Base-by-base conservation (phyloP, 225 moss, liverwort and hornwort species). In the Physcomitrellopsis africana region DNA sequence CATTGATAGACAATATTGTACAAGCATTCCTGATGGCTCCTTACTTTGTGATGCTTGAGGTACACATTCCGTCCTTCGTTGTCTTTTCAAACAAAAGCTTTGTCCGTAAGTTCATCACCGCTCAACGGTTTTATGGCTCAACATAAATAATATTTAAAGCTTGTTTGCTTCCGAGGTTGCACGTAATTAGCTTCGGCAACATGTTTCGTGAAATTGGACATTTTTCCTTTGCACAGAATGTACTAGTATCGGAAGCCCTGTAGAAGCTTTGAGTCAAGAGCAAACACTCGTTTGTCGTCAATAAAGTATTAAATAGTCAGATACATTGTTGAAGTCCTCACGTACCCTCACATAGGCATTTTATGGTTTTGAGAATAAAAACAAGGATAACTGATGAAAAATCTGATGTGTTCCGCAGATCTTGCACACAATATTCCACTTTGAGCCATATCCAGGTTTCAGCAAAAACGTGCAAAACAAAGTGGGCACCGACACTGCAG, bases 21-120 rank as follows among this genome's bases (percentile, higher is more conserved):
- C 97, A 99, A 77, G 94, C 94, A 18, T 78, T 88, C n/a, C 61
- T 97, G 66, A 94, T 97, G 97, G 97, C 87, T 55, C 97, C 97
- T 20, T 93, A 82, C 78, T 99, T 99, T 27, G 97, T 99, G 41
- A 73, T 99, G 79, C 84, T 99, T 42, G 97, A 99, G 94, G 96
- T 92, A 83, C 7, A 41, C 23, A 52, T 75, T 75, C 14, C 2
- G 26, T 47, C 37, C 52, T 11, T 65, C 9, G 20, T 9, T 17
- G 49, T 17, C 17, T 13, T 72, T 22, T 18, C 46, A 63, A 11
- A 4, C 13, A 17, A 13, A 0, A 9, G 3, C 60, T 49, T 17
- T 20, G 4, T 26, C 23, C n/a, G 14, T 1, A 3, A 49, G 16
- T 26, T 61, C 32, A 37, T 37, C 32, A 7, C 7, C 32, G 32